Percentiles rank a stretch among this genome's conserved stretches.
Evolutionary conservation across 2,329 filamentous ascomycete species (phyloP).

Genomic region (Drechslera avenae): DNA sequence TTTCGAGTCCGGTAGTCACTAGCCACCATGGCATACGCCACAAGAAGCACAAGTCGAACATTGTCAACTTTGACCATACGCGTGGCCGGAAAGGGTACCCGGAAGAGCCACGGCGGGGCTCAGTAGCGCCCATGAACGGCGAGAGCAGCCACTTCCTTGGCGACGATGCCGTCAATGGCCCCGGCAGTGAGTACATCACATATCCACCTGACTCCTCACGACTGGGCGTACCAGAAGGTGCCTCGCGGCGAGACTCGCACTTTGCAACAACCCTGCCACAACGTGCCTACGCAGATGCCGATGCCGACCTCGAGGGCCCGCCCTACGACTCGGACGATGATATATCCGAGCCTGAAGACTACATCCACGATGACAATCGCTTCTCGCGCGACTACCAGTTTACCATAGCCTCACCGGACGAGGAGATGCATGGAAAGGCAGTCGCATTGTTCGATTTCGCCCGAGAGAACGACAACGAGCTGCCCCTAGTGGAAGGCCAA

Average conservation of each 20-base stretch:
- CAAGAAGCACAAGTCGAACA: constrained; percentile 72
- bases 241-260: constrained; percentile 58
- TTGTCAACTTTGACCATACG: constrained; percentile 49
- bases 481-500: constrained; percentile 90
- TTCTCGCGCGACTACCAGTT: constrained; percentile 94
- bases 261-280: constrained; percentile 56
- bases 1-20: constrained; percentile 86
- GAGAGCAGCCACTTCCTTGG: constrained; percentile 77
- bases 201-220: constrained; percentile 64
- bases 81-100: constrained; percentile 41
- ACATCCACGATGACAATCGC: constrained; percentile 68
- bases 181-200: constrained; percentile 79
- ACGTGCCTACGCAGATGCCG: constrained; percentile 49
- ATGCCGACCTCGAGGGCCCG: constrained; percentile 48
- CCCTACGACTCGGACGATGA: constrained; percentile 55
- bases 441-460: constrained; percentile 95
- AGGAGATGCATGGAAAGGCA: constrained; percentile 96
- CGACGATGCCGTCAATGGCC: constrained; percentile 71
- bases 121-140: constrained; percentile 57
- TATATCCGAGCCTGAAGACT: constrained; percentile 56
- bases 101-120: constrained; percentile 53
- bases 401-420: constrained; percentile 91
- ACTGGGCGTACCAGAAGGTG: constrained; percentile 37
- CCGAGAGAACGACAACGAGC: constrained; percentile 93
- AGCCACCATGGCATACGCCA: constrained; percentile 69